Conservation (phyloP, 176 grass and related monocot genomes). For the Zizania latifolia region DNA sequence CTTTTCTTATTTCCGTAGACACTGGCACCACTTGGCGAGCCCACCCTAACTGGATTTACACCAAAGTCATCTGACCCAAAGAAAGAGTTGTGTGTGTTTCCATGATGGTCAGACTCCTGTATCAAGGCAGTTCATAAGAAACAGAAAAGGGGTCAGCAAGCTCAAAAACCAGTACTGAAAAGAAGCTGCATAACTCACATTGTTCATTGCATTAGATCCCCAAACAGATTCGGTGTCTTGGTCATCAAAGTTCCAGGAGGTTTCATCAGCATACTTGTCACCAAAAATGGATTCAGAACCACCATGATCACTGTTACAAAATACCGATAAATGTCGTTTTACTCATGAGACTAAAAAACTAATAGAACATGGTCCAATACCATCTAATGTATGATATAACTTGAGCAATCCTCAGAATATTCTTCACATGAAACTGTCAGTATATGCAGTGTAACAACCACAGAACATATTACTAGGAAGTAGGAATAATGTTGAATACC, state of each 20-base stretch:
- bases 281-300: constrained; percentile 90
- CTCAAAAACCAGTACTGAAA: constrained; percentile 17
- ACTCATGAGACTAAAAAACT: background rate
- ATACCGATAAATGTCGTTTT: constrained; percentile 23
- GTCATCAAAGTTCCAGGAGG: constrained; percentile 90
- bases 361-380: background rate
- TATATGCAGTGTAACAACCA: background rate
- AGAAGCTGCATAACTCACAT: constrained; percentile 28
- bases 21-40: constrained; percentile 47
- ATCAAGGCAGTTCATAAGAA: constrained; percentile 34
- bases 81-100: constrained; percentile 54
- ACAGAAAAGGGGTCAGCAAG: background rate
- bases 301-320: constrained; percentile 55
- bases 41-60: constrained; percentile 42
- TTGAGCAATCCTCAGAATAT: background rate
- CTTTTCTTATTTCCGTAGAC: constrained; percentile 68
- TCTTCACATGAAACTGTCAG: background rate
- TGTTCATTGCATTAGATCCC: constrained; percentile 69
- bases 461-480: background rate
- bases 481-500: background rate
- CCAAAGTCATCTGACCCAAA: constrained; percentile 70
- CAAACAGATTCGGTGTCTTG: constrained; percentile 92
- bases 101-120: constrained; percentile 59
- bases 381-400: background rate
- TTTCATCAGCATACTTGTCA: constrained; percentile 77